phyloP scores from a whole-genome alignment of 768 basidiomycete genomes.

The Polyporus arcularius region DNA sequence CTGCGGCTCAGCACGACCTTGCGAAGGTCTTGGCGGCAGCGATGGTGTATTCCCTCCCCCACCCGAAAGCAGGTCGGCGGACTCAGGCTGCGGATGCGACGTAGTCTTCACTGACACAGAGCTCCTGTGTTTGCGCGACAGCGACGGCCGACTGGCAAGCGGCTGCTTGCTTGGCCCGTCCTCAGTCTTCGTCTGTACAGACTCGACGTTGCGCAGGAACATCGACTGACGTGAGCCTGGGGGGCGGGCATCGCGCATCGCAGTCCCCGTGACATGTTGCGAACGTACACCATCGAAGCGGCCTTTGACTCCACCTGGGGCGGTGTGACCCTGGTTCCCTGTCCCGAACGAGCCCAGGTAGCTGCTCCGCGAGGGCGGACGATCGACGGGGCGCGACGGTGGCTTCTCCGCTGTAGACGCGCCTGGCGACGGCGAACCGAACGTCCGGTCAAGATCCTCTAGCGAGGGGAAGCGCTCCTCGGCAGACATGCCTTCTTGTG shows the following conservation, averaged over 20 bases:
- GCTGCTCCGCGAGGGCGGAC: constrained; percentile 18
- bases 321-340: neutral
- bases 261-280: constrained; percentile 55
- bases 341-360: constrained; percentile 10
- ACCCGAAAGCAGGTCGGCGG: constrained; percentile 13
- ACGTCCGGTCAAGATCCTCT: constrained; percentile 74
- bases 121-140: constrained; percentile 51
- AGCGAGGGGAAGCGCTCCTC: constrained; percentile 87
- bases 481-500: constrained; percentile 43
- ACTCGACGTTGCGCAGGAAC: constrained; percentile 11
- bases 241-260: constrained; percentile 44
- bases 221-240: constrained; percentile 11
- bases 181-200: constrained; percentile 8
- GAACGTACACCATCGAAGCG: constrained; percentile 49
- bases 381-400: constrained; percentile 9
- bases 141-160: constrained; percentile 40
- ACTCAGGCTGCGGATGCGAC: neutral
- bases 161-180: constrained; percentile 17
- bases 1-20: constrained; percentile 35
- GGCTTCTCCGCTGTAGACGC: constrained; percentile 1
- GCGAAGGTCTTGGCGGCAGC: constrained; percentile 26
- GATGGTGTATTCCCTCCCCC: constrained; percentile 4
- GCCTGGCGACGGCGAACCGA: constrained; percentile 32
- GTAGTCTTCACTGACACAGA: constrained; percentile 47
- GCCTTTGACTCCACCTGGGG: constrained; percentile 7